Evolutionary conservation across 2,329 filamentous ascomycete genomes (phyloP).

Genomic region (Tolypocladium tundrense): DNA sequence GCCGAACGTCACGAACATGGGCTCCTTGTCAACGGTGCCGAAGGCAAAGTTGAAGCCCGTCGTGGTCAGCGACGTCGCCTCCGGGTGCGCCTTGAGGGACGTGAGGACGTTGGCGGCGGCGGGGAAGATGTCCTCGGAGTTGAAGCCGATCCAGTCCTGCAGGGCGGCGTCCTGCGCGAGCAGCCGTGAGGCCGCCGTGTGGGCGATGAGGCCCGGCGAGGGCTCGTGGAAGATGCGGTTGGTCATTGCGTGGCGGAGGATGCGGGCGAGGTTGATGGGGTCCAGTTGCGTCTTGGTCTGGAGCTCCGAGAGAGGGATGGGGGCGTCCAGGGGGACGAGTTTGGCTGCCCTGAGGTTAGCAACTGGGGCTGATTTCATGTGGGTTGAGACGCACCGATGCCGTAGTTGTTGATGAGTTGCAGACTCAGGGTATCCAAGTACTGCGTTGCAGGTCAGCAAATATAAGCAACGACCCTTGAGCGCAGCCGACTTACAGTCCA

Average conservation of each 20-base stretch:
- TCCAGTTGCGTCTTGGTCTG: constrained; percentile 34
- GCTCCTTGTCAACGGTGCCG: constrained; percentile 36
- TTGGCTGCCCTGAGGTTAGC: constrained; percentile 24
- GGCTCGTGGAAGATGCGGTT: constrained; percentile 45
- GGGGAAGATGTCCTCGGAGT: constrained; percentile 43
- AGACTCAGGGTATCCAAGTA: constrained; percentile 40
- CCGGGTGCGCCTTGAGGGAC: constrained; percentile 32
- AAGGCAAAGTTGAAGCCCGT: constrained; percentile 43
- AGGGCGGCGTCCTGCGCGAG: constrained; percentile 38
- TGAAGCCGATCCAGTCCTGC: constrained; percentile 45
- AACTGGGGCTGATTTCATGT: background rate
- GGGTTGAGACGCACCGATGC: constrained; percentile 27
- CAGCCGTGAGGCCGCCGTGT: constrained; percentile 42
- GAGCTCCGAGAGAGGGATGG: constrained; percentile 35
- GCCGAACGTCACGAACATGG: constrained; percentile 43
- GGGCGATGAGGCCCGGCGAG: constrained; percentile 37
- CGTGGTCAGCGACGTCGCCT: constrained; percentile 35
- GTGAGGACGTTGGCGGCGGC: constrained; percentile 34
- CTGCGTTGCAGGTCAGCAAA: constrained; percentile 16
- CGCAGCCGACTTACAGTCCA: constrained; percentile 34
- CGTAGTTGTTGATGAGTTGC: constrained; percentile 38
- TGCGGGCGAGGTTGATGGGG: constrained; percentile 37
- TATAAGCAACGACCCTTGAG: background rate
- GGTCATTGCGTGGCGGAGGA: constrained; percentile 48
- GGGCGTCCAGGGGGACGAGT: constrained; percentile 35